Evolutionary conservation across 768 basidiomycete species (phyloP).

Genomic region (Mycena belliarum): DNA sequence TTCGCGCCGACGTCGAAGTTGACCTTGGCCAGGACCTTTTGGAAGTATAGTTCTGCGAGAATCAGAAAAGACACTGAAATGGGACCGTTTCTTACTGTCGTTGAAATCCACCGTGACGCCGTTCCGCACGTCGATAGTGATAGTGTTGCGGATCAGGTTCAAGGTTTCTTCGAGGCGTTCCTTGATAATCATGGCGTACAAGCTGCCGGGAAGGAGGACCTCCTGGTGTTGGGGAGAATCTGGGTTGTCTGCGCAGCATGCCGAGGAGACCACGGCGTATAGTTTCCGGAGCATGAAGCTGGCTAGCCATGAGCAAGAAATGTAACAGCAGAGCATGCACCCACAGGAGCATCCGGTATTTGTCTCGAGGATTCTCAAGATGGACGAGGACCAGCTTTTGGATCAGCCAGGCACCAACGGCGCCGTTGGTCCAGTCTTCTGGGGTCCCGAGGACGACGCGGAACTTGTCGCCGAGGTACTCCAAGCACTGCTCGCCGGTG

Average conservation of each 20-base stretch:
- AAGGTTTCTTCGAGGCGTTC: conserved; percentile 92
- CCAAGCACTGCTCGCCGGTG: conserved; percentile 88
- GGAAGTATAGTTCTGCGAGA: conserved; percentile 73
- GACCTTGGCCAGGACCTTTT: conserved; percentile 69
- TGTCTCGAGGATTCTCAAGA: conserved; percentile 82
- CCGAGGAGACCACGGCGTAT: conserved; percentile 85
- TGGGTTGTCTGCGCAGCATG: conserved; percentile 92
- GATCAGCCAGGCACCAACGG: conserved; percentile 80
- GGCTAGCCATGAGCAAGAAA: conserved; percentile 10
- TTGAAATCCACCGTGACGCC: conserved; percentile 84
- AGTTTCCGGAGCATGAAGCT: conserved; percentile 98
- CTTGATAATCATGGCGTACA: conserved; percentile 98
- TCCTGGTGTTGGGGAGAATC: conserved; percentile 99
- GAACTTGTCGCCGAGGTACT: conserved; percentile 96
- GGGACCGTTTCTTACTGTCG: conserved; percentile 59
- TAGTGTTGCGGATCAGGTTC: conserved; percentile 67
- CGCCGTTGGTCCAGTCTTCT: conserved; percentile 88
- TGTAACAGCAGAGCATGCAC: conserved; percentile 31
- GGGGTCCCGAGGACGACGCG: conserved; percentile 87
- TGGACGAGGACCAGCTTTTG: conserved; percentile 90
- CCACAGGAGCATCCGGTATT: conserved; percentile 92
- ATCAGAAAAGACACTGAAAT: neutral
- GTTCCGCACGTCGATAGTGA: conserved; percentile 73
- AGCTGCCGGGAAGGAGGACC: conserved; percentile 86
- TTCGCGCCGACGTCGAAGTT: conserved; percentile 92